Percentiles rank a stretch among this genome's conserved stretches.
These are phyloP conservation scores for Davidsoniella virescens DNA, from an alignment of 2,329 filamentous ascomycete genomes.

Conservation along the genomic window DNA sequence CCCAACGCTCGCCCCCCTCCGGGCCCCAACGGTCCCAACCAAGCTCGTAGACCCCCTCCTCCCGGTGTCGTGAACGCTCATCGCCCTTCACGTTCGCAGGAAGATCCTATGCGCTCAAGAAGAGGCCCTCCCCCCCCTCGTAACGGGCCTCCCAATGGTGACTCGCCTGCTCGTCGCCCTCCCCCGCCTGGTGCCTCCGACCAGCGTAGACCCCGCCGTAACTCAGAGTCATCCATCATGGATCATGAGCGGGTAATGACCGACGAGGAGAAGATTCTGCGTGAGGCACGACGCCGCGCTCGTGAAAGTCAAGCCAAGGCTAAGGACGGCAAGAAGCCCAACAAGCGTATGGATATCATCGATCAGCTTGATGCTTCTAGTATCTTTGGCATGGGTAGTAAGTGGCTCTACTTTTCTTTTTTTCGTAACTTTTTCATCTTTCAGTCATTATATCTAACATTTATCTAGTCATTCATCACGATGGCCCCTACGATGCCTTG, in stretches of 20 bases:
- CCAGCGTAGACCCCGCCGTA: conserved; percentile 39
- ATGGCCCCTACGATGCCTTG: conserved; percentile 91
- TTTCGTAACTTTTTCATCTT: background rate
- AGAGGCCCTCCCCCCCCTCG: conserved; percentile 36
- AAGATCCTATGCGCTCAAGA: conserved; percentile 24
- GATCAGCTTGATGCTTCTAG: conserved; percentile 93
- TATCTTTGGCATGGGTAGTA: conserved; percentile 83
- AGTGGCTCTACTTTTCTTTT: conserved; percentile 23
- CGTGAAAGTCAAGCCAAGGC: conserved; percentile 26
- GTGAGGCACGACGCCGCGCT: conserved; percentile 34
- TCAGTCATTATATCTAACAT: background rate
- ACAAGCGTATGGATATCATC: conserved; percentile 63
- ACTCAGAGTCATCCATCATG: conserved; percentile 63
- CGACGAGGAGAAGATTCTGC: conserved; percentile 40
- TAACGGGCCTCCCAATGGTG: conserved; percentile 49
- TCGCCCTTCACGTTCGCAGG: conserved; percentile 40
- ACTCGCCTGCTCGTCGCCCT: conserved; percentile 37
- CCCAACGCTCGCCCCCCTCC: conserved; percentile 13
- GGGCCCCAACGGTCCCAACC: conserved; percentile 11
- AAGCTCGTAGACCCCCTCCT: conserved; percentile 25
- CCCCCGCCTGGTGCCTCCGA: conserved; percentile 21
- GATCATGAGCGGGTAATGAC: conserved; percentile 42
- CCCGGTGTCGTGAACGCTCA: conserved; percentile 52
- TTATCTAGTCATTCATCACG: conserved; percentile 76
- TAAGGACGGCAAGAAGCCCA: conserved; percentile 30